Percentiles rank a stretch among this genome's conserved stretches.
Conservation (phyloP, 2,329 filamentous ascomycete genomes). For the Aspergillus luchuensis region DNA sequence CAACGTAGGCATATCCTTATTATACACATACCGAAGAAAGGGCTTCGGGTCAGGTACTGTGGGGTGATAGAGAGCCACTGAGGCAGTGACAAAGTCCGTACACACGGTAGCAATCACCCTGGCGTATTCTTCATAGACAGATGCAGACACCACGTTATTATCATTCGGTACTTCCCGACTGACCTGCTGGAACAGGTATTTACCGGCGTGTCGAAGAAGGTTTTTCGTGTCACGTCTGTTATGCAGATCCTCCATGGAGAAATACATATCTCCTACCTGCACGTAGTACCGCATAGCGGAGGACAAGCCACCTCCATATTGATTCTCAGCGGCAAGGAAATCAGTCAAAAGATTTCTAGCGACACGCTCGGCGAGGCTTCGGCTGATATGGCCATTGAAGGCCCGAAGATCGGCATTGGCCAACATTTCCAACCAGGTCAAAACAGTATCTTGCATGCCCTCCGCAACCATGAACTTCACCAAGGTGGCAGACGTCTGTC, state of each 20-base stretch:
- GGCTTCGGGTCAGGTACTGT: slow-evolving; percentile 34
- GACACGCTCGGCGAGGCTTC: slow-evolving; percentile 18
- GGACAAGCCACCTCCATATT: slow-evolving; percentile 35
- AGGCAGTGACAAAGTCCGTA: slow-evolving; percentile 29
- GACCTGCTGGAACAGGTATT: slow-evolving; percentile 30
- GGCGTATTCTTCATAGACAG: slow-evolving; percentile 38
- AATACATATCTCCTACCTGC: slow-evolving; percentile 27
- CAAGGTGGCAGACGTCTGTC: slow-evolving; percentile 25
- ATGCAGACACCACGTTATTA: slow-evolving; percentile 27
- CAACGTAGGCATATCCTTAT: slow-evolving; percentile 23
- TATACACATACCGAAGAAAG: slow-evolving; percentile 33
- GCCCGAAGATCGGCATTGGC: slow-evolving; percentile 30
- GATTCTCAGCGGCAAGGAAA: slow-evolving; percentile 37
- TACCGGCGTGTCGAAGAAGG: slow-evolving; percentile 28
- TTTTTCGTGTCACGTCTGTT: slow-evolving; percentile 14
- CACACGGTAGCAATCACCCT: slow-evolving; percentile 27
- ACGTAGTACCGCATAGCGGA: slow-evolving; percentile 37
- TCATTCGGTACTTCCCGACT: slow-evolving; percentile 25
- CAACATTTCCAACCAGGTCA: slow-evolving; percentile 41
- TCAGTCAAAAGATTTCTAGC: slow-evolving; percentile 34
- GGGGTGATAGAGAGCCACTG: slow-evolving; percentile 43
- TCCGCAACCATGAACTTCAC: slow-evolving; percentile 46
- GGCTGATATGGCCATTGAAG: slow-evolving; percentile 26
- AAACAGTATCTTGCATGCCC: slow-evolving; percentile 35
- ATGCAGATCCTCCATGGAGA: slow-evolving; percentile 14